phyloP scores from a whole-genome alignment of 192 early-diverging fungal species.

The Coemansia asiatica region DNA sequence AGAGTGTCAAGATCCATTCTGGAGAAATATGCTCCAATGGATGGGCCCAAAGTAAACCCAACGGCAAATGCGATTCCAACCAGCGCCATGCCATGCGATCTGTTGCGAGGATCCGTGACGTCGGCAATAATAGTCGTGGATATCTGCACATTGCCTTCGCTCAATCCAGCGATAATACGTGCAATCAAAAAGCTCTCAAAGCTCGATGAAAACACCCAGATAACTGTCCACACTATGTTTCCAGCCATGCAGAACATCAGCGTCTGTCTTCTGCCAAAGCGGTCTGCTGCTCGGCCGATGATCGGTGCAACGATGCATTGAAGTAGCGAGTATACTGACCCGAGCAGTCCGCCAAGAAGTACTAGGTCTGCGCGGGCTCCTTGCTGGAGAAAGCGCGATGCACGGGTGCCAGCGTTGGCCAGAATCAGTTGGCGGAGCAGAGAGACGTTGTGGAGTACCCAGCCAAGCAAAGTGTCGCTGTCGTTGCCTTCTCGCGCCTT shows the following conservation, averaged over 20 bases:
- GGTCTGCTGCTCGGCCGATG: slow-evolving; percentile 81
- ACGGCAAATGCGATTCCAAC: slow-evolving; percentile 97
- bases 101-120: slow-evolving; percentile 72
- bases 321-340: slow-evolving; percentile 91
- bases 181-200: slow-evolving; percentile 85
- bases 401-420: slow-evolving; percentile 23
- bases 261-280: slow-evolving; percentile 75
- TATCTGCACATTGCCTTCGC: slow-evolving; percentile 97
- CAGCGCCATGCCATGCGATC: slow-evolving; percentile 84
- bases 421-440: slow-evolving; percentile 20
- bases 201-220: slow-evolving; percentile 88
- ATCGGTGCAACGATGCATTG: slow-evolving; percentile 84
- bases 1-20: slow-evolving; percentile 19
- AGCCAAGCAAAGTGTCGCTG: slow-evolving; percentile 44
- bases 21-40: slow-evolving; percentile 78
- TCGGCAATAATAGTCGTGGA: slow-evolving; percentile 95
- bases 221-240: slow-evolving; percentile 80
- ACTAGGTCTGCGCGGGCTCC: slow-evolving; percentile 62
- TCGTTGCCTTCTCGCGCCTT: slow-evolving; percentile 55
- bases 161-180: slow-evolving; percentile 87
- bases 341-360: slow-evolving; percentile 86
- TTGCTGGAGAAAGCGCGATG: slow-evolving; percentile 39
- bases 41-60: slow-evolving; percentile 94
- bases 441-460: slow-evolving; percentile 15
- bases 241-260: slow-evolving; percentile 90